Evolutionary conservation across 768 basidiomycete genomes (phyloP).

Genomic region (Kwoniella europaea): DNA sequence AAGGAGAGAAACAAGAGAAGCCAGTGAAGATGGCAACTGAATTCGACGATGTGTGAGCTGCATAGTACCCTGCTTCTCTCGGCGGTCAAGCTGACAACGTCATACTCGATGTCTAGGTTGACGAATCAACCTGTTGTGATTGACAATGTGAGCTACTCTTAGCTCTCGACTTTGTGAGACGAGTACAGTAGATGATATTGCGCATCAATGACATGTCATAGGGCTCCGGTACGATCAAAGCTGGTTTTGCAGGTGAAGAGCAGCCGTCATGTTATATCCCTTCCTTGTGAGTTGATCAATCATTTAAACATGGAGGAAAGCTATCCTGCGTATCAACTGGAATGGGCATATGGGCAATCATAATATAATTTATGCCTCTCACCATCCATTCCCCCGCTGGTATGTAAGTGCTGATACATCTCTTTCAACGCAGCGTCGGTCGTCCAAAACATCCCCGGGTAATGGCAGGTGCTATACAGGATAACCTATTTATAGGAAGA

Average conservation of each 20-base stretch:
- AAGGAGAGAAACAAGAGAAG: background rate
- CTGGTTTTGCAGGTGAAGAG: conserved; percentile 98
- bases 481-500: conserved; percentile 93
- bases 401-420: background rate
- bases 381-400: too few species aligned
- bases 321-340: background rate
- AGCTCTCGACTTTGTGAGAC: background rate
- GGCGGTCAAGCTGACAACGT: conserved; percentile 7
- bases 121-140: conserved; percentile 99
- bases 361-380: too few species aligned
- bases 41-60: conserved; percentile 57
- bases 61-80: background rate
- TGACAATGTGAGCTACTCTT: conserved; percentile 76
- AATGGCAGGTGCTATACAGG: conserved; percentile 91
- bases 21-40: conserved; percentile 52
- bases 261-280: conserved; percentile 99
- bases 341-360: too few species aligned
- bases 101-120: conserved; percentile 59
- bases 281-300: conserved; percentile 74
- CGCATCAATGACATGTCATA: conserved; percentile 55
- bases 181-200: background rate
- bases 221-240: conserved; percentile 99
- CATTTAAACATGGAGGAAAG: background rate
- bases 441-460: conserved; percentile 96
- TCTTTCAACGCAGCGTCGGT: conserved; percentile 72